Conservation (phyloP, 2,329 filamentous ascomycete species). For the Blastomyces parvus region DNA sequence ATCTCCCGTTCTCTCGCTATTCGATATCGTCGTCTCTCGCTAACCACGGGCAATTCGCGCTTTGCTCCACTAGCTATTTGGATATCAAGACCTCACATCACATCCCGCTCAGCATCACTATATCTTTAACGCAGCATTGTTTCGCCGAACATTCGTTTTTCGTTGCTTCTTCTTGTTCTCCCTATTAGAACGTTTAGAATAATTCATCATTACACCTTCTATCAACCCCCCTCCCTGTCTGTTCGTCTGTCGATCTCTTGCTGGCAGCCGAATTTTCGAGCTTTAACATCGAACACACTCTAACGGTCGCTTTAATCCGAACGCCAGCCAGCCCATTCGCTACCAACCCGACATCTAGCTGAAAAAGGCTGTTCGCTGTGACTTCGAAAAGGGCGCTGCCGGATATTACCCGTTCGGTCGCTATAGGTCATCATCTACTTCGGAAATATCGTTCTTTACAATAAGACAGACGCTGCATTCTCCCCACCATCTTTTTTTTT, state of each 20-base stretch:
- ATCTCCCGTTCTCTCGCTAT: conserved; percentile 1
- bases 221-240: neutral
- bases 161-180: neutral
- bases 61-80: neutral
- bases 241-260: neutral
- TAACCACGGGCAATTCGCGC: neutral
- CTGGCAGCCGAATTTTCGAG: neutral
- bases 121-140: neutral
- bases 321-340: neutral
- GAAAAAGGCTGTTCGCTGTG: neutral
- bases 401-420: neutral
- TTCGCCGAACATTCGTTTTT: neutral
- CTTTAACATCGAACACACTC: neutral
- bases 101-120: neutral
- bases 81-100: neutral
- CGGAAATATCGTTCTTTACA: neutral
- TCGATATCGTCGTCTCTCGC: neutral
- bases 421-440: neutral
- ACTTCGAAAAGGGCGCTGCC: neutral
- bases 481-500: neutral
- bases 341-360: neutral
- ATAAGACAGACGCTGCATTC: no score
- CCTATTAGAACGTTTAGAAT: neutral
- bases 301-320: no score
- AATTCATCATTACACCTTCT: neutral